These are phyloP conservation scores for Fomitopsis serialis DNA, from an alignment of 768 basidiomycete species.

Conservation along the genomic window DNA sequence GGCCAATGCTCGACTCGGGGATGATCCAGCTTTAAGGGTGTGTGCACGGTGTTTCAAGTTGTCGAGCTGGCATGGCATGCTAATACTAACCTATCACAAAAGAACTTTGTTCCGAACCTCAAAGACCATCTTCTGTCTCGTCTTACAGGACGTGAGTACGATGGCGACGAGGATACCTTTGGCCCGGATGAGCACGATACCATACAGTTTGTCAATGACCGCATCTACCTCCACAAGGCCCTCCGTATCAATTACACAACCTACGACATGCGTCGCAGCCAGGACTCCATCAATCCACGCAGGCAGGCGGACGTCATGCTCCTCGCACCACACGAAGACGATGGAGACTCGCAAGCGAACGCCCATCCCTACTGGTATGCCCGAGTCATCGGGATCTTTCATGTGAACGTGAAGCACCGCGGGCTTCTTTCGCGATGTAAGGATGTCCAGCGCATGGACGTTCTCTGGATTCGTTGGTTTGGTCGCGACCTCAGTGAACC, in stretches of 20 bases:
- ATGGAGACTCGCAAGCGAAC: background rate
- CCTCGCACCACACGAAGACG: constrained; percentile 3
- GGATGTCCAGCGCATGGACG: constrained; percentile 18
- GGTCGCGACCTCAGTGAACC: constrained; percentile 21
- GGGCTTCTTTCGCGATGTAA: background rate
- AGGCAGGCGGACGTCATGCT: constrained; percentile 30
- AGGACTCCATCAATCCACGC: constrained; percentile 36
- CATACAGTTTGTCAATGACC: constrained; percentile 16
- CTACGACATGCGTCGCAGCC: constrained; percentile 34
- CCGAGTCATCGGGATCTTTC: constrained; percentile 22
- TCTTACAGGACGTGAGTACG: constrained; percentile 15
- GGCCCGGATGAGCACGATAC: constrained; percentile 10
- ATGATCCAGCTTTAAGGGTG: constrained; percentile 27
- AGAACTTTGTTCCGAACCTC: constrained; percentile 27
- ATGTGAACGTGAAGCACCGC: constrained; percentile 19
- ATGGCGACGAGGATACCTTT: constrained; percentile 24
- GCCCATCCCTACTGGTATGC: constrained; percentile 26
- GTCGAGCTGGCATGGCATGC: background rate
- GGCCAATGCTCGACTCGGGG: background rate
- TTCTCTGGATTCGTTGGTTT: constrained; percentile 38
- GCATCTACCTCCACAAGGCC: constrained; percentile 25
- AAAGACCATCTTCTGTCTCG: constrained; percentile 26
- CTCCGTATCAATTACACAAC: constrained; percentile 36
- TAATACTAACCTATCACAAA: background rate
- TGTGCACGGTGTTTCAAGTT: constrained; percentile 5